Evolutionary conservation across 352 stramenopile genomes (phyloP), one percentile per base, ranked within the genome.

Genomic region (Phytophthora uliginosa): DNA sequence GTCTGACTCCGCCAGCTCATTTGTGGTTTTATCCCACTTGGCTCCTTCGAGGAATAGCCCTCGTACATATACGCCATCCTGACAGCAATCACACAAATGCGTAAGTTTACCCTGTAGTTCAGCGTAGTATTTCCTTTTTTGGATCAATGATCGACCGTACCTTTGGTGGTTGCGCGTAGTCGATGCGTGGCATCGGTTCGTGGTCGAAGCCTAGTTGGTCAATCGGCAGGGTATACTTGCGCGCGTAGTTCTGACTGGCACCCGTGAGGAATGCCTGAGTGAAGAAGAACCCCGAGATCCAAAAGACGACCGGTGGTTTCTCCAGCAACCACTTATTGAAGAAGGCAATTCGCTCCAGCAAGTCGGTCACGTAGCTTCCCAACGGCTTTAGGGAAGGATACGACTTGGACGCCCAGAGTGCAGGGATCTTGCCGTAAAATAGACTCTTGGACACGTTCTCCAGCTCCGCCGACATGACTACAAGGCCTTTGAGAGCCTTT

Each of bases 231-330:
- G 89, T 94, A 72, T 98, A 96, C 67, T 95, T 95, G 3, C 96
- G 83, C 10, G 96, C 96, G 63, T 86, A 99, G 70, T 99, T 99
- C 73, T 99, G 96, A 63, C 96, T 95, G 45, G 92, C 95, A 33
- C 96, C 96, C 0, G 96, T 99, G 51, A 99, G 78, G 76, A 99
- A 99, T 15, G 96, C 95, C 79, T 99, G 93, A 4, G 96, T 97
- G 81, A 99, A 99, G 79, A 98, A 99, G 74, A 99, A 99, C 1
- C 96, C 95, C 20, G 87, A 97, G 61, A 99, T 89, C 96, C 96
- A 99, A 76, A 97, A 99, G 8, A 98, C 87, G 9, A 85, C 76
- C 4, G 95, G 95, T 13, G 94, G 83, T 20, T 91, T 94, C 58
- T 95, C 82, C 31, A 98, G 73, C 8, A 98, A 74, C 96, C 96